Evolutionary conservation across 176 grass and related monocot genomes (phyloP), one percentile per base, ranked within the genome.

Genomic region (Rhynchospora pubera): DNA sequence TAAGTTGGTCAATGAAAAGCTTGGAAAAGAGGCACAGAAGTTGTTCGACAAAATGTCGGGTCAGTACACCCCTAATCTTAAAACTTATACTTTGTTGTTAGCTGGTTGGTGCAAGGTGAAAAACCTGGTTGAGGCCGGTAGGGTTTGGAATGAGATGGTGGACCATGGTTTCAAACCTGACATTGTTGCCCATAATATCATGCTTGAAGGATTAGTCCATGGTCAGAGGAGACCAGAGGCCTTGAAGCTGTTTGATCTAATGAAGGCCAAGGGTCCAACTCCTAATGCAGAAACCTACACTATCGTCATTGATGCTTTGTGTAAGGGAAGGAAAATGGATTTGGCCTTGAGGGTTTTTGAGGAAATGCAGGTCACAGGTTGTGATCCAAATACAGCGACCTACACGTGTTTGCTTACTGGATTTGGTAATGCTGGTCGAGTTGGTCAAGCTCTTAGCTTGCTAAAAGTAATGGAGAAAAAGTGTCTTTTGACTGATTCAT

Each of bases 401-500:
- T 94, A 93, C 79, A 93, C 88, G 51, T 94, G 90, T 74, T 91
- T 97, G 85, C 89, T 97, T 91, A 87, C 90, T 15, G 92, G 95
- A 34, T 94, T 86, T 89, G 90, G 95, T 43, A 97, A 97, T 85
- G 85, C 83, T 39, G 86, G 86, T 70, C 21, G 81, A 48, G 94
- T 97, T 92, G 92, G 94, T 86, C 89, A 88, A 79, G 95, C 94
- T 75, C 83, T 87, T 13, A 83, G 60, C 2, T 65, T 94, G 58
- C 64, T 97, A 64, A 86, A 78, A 55, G 88, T 94, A 78, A 97
- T 94, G 90, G 77, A 80, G 19, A 80, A 86, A 48, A 91, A 87
- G 60, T 90, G 88, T 12, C 92, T 88, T 79, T 81, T 79, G 14
- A 90, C 90, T 7, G 90, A 97, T 97, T 47, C 60, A 9, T 70